Base-by-base conservation (phyloP, 768 basidiomycete species). In the Multifurca ochricompacta region DNA sequence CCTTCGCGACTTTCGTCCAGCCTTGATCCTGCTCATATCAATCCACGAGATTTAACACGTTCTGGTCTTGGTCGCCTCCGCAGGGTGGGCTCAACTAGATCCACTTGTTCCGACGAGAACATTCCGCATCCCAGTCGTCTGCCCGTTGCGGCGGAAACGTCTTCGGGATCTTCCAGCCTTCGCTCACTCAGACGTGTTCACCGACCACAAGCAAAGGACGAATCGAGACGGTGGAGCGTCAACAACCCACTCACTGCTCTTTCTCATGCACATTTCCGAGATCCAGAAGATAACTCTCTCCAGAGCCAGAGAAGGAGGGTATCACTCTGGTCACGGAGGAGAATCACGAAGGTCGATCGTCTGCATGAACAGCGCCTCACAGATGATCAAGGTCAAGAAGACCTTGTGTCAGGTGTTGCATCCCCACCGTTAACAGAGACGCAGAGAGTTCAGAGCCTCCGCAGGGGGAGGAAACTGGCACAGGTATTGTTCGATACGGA, bases 381-480 rank as follows among this genome's bases (percentile, higher is more conserved):
- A 8, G 25, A 23, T 2, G 35, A 37, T 19, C 36, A 42, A 41
- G 21, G 44, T 42, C 54, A 4, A 39, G 48, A 51, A 61, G 55
- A 35, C 23, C 32, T 43, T 21, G 37, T 18, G 9, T 37, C 42
- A 11, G n/a, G 6, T 23, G 37, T 28, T 13, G 14, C 25, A 9
- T 45, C 43, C 35, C 53, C 25, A 11, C 49, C 59, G 10, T 48
- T 65, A 52, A 59, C 56, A 13, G 73, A 71, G 51, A 66, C 64
- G 43, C 71, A 77, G 60, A 66, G 72, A 49, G 62, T 67, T 8
- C 53, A 73, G 52, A 73, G 70, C 48, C 70, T 80, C 51, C 71
- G 69, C 57, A 73, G 77, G 28, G 77, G 75, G 28, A 64, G 72
- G 55, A 80, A 80, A 65, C 74, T 80, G 68, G 64, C 72, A 5